These are phyloP conservation scores for Luffa aegyptiaca DNA, from an alignment of 306 rosid genomes.

Conservation along the genomic window DNA sequence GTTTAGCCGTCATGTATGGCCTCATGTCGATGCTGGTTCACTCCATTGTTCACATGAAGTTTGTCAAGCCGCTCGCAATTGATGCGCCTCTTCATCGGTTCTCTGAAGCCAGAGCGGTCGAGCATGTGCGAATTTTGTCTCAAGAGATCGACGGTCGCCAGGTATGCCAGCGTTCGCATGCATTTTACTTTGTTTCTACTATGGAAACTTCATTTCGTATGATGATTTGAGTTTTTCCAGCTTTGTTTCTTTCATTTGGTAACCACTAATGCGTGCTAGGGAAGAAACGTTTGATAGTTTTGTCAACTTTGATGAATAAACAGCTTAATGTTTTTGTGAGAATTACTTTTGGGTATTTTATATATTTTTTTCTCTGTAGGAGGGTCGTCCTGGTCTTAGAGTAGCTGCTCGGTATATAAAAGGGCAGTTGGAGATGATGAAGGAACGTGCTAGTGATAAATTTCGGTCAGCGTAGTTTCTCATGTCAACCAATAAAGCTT, in stretches of 20 bases:
- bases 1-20: conserved; percentile 42
- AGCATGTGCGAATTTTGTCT: conserved; percentile 65
- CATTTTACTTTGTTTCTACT: not conserved
- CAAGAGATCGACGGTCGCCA: conserved; percentile 92
- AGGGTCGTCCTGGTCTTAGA: conserved; percentile 85
- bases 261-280: no score
- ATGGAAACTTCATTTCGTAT: not conserved
- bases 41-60: conserved; percentile 65
- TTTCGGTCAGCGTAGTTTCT: conserved; percentile 34
- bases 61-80: conserved; percentile 48
- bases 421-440: conserved; percentile 51
- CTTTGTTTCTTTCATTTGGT: not conserved
- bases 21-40: conserved; percentile 50
- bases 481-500: not conserved
- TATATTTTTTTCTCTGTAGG: conserved; percentile 31
- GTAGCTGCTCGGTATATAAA: conserved; percentile 70
- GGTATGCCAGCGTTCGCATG: conserved; percentile 15
- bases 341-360: conserved; percentile 20
- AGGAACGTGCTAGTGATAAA: conserved; percentile 56
- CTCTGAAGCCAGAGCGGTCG: conserved; percentile 77
- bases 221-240: not conserved
- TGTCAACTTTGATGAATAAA: not conserved
- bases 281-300: not conserved
- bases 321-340: conserved; percentile 7
- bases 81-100: conserved; percentile 79